Percentiles rank a stretch among this genome's conserved stretches.
These are phyloP conservation scores for Eucalyptus regnans DNA, from an alignment of 345 rosid species.

Conservation along the genomic window DNA sequence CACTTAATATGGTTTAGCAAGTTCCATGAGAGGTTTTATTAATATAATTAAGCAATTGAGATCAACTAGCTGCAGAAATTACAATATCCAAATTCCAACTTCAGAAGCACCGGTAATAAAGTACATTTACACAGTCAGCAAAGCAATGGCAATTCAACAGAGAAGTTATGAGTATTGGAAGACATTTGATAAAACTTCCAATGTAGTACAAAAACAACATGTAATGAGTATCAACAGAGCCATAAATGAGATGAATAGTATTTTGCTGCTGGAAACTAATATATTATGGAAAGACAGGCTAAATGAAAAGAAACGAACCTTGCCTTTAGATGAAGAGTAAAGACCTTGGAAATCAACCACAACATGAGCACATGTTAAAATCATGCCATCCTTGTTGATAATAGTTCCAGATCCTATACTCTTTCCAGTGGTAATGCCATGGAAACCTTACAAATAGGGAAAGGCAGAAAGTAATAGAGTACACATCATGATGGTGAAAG, in stretches of 20 bases:
- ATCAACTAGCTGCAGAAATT: not conserved
- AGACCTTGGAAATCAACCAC: conserved; percentile 52
- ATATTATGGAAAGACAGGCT: not conserved
- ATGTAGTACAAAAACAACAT: not conserved
- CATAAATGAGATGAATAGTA: not conserved
- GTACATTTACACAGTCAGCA: not conserved
- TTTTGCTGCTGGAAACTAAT: not conserved
- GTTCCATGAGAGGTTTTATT: not conserved
- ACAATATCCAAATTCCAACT: not conserved
- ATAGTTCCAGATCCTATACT: conserved; percentile 85
- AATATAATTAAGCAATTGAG: not conserved
- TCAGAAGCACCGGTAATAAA: not conserved
- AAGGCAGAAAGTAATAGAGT: not conserved
- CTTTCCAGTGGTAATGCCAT: conserved; percentile 40
- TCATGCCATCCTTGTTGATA: conserved; percentile 70
- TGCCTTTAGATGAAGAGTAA: conserved; percentile 41
- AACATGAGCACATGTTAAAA: conserved; percentile 89
- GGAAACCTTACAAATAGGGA: conserved; percentile 15
- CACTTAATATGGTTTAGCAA: not conserved
- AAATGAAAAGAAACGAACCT: conserved; percentile 22
- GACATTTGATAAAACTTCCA: not conserved
- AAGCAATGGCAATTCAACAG: not conserved
- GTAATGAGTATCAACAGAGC: not conserved
- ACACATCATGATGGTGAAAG: not conserved
- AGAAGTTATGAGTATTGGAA: not conserved